Conservation (phyloP, 2,329 filamentous ascomycete species). For the Botrytis sinoallii region DNA sequence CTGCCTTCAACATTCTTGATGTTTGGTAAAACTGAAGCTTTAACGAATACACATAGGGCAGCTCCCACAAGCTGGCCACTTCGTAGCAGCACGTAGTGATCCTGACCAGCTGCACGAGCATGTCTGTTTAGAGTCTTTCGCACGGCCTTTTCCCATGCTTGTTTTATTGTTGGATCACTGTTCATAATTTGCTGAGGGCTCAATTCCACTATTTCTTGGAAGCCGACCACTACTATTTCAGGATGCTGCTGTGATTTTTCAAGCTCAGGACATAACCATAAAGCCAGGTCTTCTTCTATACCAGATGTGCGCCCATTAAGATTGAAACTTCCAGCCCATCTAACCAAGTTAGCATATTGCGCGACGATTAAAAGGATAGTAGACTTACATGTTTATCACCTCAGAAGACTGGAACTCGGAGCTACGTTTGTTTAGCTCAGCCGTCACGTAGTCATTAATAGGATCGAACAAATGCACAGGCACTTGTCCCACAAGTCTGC, state of each 20-base stretch:
- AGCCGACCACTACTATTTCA: slow-evolving; percentile 84
- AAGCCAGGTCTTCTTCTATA: slow-evolving; percentile 72
- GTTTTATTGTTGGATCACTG: slow-evolving; percentile 82
- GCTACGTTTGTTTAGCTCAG: slow-evolving; percentile 66
- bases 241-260: slow-evolving; percentile 61
- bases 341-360: slow-evolving; percentile 16
- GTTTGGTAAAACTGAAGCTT: slow-evolving; percentile 67
- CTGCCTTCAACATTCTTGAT: slow-evolving; percentile 98
- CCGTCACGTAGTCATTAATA: slow-evolving; percentile 83
- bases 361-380: neutral
- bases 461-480: slow-evolving; percentile 89
- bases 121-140: slow-evolving; percentile 71
- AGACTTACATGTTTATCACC: slow-evolving; percentile 61
- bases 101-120: slow-evolving; percentile 60
- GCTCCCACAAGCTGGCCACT: slow-evolving; percentile 94
- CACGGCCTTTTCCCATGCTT: slow-evolving; percentile 83
- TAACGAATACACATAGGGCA: slow-evolving; percentile 88
- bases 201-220: slow-evolving; percentile 97
- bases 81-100: slow-evolving; percentile 83
- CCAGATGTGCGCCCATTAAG: slow-evolving; percentile 84
- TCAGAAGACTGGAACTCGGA: slow-evolving; percentile 73
- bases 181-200: slow-evolving; percentile 99
- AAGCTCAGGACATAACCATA: slow-evolving; percentile 76
- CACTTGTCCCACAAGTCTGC: slow-evolving; percentile 74
- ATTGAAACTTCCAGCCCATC: slow-evolving; percentile 82